Percentiles rank a stretch among this genome's conserved stretches.
Evolutionary conservation across 2,329 filamentous ascomycete genomes (phyloP).

Genomic region (Colletotrichum cordylinicola): DNA sequence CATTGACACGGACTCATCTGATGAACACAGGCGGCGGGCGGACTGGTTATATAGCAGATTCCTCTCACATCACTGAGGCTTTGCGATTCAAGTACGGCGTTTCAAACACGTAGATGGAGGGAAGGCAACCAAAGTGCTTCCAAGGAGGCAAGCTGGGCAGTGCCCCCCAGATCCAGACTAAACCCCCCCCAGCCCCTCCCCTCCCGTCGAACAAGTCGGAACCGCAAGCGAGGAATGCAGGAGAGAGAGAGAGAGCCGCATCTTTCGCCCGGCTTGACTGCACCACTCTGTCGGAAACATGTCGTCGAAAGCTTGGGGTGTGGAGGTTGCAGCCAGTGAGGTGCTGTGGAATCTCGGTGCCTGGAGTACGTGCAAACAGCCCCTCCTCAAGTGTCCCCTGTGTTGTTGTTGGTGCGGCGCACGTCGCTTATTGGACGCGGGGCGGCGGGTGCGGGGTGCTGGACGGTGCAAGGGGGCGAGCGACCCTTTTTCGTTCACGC

Average conservation of each 20-base stretch:
- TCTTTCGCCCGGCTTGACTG: neutral
- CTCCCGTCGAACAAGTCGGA: neutral
- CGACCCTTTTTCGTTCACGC: neutral
- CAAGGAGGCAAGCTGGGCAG: neutral
- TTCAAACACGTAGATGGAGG: neutral
- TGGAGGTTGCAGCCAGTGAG: neutral
- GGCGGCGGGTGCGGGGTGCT: neutral
- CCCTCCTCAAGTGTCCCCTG: neutral
- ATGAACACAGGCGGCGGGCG: neutral
- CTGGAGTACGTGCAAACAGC: neutral
- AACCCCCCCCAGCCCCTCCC: neutral
- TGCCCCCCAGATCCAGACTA: neutral
- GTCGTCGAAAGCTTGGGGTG: neutral
- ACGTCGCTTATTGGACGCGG: neutral
- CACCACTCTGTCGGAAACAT: neutral
- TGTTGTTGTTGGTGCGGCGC: neutral
- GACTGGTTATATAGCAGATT: neutral
- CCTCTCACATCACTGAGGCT: neutral
- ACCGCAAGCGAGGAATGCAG: neutral
- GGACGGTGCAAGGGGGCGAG: neutral
- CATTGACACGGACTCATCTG: neutral
- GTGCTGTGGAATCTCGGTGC: conserved; percentile 13
- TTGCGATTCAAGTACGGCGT: neutral
- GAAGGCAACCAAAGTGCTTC: neutral
- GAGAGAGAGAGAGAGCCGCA: neutral